phyloP scores from a whole-genome alignment of 495 filamentous ascomycete species.

The Peziza echinospora region DNA sequence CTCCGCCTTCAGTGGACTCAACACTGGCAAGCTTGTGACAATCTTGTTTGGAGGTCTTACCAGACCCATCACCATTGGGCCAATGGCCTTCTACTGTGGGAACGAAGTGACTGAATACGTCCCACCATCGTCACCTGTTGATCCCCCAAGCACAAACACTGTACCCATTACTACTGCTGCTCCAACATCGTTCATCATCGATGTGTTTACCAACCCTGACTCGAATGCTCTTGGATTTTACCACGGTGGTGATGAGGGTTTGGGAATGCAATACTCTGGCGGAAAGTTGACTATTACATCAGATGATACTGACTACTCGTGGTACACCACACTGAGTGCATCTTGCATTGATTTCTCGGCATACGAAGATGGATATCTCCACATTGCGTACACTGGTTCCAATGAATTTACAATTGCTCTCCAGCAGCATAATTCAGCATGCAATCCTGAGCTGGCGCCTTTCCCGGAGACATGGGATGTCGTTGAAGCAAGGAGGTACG shows the following conservation, averaged over 20 bases:
- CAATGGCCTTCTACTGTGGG: slow-evolving; percentile 40
- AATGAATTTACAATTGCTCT: slow-evolving; percentile 46
- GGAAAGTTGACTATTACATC: slow-evolving; percentile 36
- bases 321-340: slow-evolving; percentile 40
- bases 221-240: slow-evolving; percentile 46
- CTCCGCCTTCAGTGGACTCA: slow-evolving; percentile 29
- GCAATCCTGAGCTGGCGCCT: slow-evolving; percentile 35
- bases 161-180: slow-evolving; percentile 28
- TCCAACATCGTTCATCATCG: slow-evolving; percentile 38
- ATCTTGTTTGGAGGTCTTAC: slow-evolving; percentile 29
- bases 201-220: slow-evolving; percentile 34
- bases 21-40: slow-evolving; percentile 30
- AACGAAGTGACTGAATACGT: slow-evolving; percentile 29
- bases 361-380: slow-evolving; percentile 41
- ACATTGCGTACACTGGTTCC: slow-evolving; percentile 46
- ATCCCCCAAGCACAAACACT: slow-evolving; percentile 24
- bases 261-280: slow-evolving; percentile 29
- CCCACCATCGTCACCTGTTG: slow-evolving; percentile 21
- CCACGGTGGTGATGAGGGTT: slow-evolving; percentile 46
- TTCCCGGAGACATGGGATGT: slow-evolving; percentile 57
- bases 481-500: slow-evolving; percentile 45
- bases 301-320: slow-evolving; percentile 45
- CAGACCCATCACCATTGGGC: slow-evolving; percentile 29
- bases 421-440: slow-evolving; percentile 48
- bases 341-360: slow-evolving; percentile 38